These are phyloP conservation scores for Zopfia rhizophila DNA, from an alignment of 2,329 filamentous ascomycete genomes.

Conservation along the genomic window DNA sequence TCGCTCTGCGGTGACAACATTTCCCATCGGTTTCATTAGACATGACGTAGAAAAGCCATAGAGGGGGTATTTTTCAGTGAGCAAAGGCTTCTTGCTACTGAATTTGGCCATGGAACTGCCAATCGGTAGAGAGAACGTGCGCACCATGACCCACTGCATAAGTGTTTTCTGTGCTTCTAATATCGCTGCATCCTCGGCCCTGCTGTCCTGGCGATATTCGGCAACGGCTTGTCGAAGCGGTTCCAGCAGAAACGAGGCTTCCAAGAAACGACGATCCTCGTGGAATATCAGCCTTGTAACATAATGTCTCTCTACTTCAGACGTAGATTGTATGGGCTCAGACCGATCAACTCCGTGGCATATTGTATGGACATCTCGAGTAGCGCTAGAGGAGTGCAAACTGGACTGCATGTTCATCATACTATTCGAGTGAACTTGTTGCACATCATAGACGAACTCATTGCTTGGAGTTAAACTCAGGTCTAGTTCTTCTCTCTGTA, in stretches of 20 bases:
- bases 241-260: conserved; percentile 86
- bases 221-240: conserved; percentile 82
- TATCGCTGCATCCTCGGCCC: conserved; percentile 86
- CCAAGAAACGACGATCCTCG: conserved; percentile 88
- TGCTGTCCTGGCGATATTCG: conserved; percentile 77
- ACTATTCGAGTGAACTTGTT: conserved; percentile 27
- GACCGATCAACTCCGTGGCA: conserved; percentile 73
- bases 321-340: conserved; percentile 77
- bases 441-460: conserved; percentile 36
- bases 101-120: conserved; percentile 91
- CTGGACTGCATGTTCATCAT: conserved; percentile 23
- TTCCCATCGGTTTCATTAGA: conserved; percentile 89
- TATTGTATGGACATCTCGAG: conserved; percentile 79
- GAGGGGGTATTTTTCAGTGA: conserved; percentile 92
- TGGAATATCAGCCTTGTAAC: conserved; percentile 89
- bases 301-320: conserved; percentile 82
- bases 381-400: conserved; percentile 22
- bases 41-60: conserved; percentile 92
- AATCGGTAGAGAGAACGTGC: conserved; percentile 87
- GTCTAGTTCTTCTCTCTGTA: conserved; percentile 84
- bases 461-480: conserved; percentile 30
- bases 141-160: conserved; percentile 84
- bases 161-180: conserved; percentile 93
- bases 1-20: conserved; percentile 93
- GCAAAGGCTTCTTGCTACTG: conserved; percentile 83